Conservation (phyloP, 2,329 filamentous ascomycete genomes). For the Fusarium longipes region DNA sequence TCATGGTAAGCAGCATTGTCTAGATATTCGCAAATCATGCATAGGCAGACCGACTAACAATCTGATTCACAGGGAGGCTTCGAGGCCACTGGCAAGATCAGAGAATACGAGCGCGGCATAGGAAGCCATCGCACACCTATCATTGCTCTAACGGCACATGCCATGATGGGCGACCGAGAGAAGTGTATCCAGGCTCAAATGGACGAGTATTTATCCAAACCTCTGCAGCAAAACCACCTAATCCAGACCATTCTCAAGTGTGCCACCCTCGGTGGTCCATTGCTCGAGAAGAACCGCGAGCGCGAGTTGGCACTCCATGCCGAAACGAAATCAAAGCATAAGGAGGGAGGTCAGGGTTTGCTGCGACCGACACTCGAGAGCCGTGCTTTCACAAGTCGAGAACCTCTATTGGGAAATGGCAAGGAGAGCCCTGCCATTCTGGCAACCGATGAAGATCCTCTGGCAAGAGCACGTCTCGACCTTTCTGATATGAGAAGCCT, state of each 20-base stretch:
- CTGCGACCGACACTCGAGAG: conserved; percentile 60
- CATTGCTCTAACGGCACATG: conserved; percentile 95
- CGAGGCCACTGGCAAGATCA: conserved; percentile 95
- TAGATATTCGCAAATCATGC: background rate
- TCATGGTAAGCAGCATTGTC: conserved; percentile 75
- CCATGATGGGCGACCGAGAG: conserved; percentile 97
- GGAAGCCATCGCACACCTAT: conserved; percentile 89
- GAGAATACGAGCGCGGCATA: conserved; percentile 89
- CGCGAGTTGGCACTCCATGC: conserved; percentile 65
- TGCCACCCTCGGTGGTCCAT: conserved; percentile 86
- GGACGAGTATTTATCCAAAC: conserved; percentile 98
- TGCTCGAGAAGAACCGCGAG: conserved; percentile 80
- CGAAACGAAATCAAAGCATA: conserved; percentile 59
- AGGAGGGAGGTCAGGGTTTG: conserved; percentile 52
- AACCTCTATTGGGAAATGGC: conserved; percentile 64
- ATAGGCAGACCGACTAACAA: conserved; percentile 50
- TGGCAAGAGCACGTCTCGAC: conserved; percentile 63
- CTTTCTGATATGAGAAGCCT: conserved; percentile 55
- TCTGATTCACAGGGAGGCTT: conserved; percentile 79
- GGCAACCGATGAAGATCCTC: conserved; percentile 58
- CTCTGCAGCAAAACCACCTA: conserved; percentile 94
- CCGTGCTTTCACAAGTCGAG: conserved; percentile 76
- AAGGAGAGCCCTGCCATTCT: conserved; percentile 72
- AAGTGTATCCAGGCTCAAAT: conserved; percentile 99
- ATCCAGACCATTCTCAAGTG: conserved; percentile 98